A percentile compares a stretch with the other conserved stretches of the same genome.
phyloP scores from a whole-genome alignment of 2,329 filamentous ascomycete genomes.

The Botrytis pseudocinerea region DNA sequence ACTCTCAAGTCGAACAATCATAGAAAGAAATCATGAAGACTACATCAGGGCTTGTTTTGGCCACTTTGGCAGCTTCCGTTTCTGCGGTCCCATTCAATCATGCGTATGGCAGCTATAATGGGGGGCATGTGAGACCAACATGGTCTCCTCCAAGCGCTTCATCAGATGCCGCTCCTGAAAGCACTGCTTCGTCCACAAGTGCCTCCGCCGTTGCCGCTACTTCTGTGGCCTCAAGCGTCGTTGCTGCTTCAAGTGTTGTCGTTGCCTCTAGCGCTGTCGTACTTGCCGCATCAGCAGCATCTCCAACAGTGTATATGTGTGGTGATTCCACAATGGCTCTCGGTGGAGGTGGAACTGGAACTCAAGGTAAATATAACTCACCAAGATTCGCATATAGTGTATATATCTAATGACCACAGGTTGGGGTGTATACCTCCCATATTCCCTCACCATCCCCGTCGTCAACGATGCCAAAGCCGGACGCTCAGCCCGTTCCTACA shows the following conservation, averaged over 20 bases:
- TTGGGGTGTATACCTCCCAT: slow-evolving; percentile 62
- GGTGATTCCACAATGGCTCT: slow-evolving; percentile 65
- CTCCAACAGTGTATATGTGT: slow-evolving; percentile 53
- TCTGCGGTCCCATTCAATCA: slow-evolving; percentile 13
- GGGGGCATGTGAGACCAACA: neutral
- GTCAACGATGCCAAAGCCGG: slow-evolving; percentile 67
- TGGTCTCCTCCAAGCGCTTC: neutral
- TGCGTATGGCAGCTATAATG: neutral
- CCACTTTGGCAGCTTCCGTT: neutral
- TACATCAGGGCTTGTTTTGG: slow-evolving; percentile 1
- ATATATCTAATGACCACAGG: slow-evolving; percentile 44
- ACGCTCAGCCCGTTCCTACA: slow-evolving; percentile 65
- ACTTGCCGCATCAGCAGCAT: neutral
- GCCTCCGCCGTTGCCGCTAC: neutral
- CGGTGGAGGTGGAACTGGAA: slow-evolving; percentile 48
- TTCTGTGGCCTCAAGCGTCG: neutral
- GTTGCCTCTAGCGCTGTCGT: neutral
- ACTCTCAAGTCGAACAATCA: neutral
- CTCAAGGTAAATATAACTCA: slow-evolving; percentile 41
- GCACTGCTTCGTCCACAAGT: neutral
- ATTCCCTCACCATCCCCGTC: slow-evolving; percentile 52
- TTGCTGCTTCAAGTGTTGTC: neutral
- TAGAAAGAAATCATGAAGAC: slow-evolving; percentile 7
- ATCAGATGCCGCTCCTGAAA: neutral
- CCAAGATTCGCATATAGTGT: neutral